Conservation (phyloP, 495 filamentous ascomycete genomes). For the Jackrogersella minutella region DNA sequence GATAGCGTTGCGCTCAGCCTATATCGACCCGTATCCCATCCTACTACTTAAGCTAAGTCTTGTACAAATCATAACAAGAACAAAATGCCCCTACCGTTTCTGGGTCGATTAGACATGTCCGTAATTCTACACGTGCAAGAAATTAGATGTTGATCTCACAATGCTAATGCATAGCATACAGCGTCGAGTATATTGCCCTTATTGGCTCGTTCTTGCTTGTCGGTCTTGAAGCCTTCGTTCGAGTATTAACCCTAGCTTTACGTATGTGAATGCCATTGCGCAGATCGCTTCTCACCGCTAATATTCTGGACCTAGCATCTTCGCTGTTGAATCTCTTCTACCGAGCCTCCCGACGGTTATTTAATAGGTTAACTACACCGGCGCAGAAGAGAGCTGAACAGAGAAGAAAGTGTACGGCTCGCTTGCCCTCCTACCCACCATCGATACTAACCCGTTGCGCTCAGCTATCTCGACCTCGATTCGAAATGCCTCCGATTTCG, state of each 20-base stretch:
- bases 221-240: conserved; percentile 78
- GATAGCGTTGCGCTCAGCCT: conserved; percentile 34
- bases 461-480: conserved; percentile 61
- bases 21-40: conserved; percentile 23
- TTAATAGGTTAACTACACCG: conserved; percentile 79
- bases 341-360: conserved; percentile 77
- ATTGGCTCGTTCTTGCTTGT: conserved; percentile 83
- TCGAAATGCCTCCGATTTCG: conserved; percentile 83
- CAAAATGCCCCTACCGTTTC: conserved; percentile 81
- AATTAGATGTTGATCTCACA: not conserved
- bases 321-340: conserved; percentile 86
- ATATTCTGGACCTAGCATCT: conserved; percentile 62
- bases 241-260: conserved; percentile 88
- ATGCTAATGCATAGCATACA: conserved; percentile 45
- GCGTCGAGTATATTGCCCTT: conserved; percentile 86
- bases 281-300: not conserved
- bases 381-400: conserved; percentile 68
- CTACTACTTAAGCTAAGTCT: conserved; percentile 20
- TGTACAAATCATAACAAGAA: conserved; percentile 29
- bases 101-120: conserved; percentile 81
- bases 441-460: conserved; percentile 28
- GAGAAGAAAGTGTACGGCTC: conserved; percentile 60
- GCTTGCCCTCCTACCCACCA: not conserved
- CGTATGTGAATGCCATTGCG: conserved; percentile 63
- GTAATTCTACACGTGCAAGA: conserved; percentile 35